These are phyloP conservation scores for Penicillium parvum DNA, from an alignment of 495 filamentous ascomycete genomes.

Conservation along the genomic window DNA sequence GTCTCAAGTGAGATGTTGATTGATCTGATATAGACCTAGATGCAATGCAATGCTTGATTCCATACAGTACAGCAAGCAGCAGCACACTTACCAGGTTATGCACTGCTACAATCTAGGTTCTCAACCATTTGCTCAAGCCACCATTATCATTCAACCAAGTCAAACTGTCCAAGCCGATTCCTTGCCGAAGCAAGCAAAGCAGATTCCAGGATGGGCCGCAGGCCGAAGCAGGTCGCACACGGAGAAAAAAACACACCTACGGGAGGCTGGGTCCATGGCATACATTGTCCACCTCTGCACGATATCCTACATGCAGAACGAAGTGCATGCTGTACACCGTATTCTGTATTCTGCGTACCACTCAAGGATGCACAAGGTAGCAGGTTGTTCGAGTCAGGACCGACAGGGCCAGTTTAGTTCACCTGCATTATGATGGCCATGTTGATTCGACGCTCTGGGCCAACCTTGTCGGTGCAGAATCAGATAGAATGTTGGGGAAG, in stretches of 20 bases:
- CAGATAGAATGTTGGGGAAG: not conserved
- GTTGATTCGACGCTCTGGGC: too few species aligned
- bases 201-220: slow-evolving; percentile 9
- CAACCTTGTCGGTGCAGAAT: not conserved
- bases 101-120: too few species aligned
- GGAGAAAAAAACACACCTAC: slow-evolving; percentile 19
- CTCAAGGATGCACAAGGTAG: not conserved
- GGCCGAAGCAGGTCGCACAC: slow-evolving; percentile 6
- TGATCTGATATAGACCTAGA: too few species aligned
- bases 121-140: too few species aligned
- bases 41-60: too few species aligned
- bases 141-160: not conserved
- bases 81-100: too few species aligned
- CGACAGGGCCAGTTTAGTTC: too few species aligned
- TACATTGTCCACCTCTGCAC: slow-evolving; percentile 6
- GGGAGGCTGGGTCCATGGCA: slow-evolving; percentile 9
- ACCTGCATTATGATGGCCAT: not conserved
- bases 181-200: not conserved
- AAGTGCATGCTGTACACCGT: slow-evolving; percentile 6
- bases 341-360: not conserved
- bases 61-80: too few species aligned
- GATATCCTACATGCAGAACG: not conserved
- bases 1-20: too few species aligned
- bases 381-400: not conserved
- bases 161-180: not conserved